These are phyloP conservation scores for Entomortierella parvispora DNA, from an alignment of 192 early-diverging fungal genomes.

Conservation along the genomic window DNA sequence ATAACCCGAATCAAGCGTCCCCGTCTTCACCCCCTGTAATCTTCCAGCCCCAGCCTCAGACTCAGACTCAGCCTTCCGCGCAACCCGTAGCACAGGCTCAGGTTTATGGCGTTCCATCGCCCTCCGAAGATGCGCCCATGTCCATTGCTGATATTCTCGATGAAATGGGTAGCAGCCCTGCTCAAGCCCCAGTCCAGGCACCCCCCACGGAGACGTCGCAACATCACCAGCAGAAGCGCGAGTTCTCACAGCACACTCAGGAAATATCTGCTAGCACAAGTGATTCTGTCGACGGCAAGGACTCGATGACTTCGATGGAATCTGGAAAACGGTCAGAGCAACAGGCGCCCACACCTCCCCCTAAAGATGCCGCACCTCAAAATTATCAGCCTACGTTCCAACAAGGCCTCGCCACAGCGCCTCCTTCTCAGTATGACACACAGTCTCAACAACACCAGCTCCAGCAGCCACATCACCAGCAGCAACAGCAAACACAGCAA, in stretches of 20 bases:
- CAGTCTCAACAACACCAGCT: neutral
- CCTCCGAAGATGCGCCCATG: too few relatives aligned
- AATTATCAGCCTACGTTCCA: neutral
- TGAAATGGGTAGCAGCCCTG: neutral
- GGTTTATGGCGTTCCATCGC: neutral
- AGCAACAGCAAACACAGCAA: conserved; percentile 6
- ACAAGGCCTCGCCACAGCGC: too few relatives aligned
- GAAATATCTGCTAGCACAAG: conserved; percentile 23
- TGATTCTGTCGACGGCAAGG: conserved; percentile 11
- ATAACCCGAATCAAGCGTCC: conserved; percentile 12
- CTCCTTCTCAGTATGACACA: too few relatives aligned
- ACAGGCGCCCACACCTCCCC: conserved; percentile 30
- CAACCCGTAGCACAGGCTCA: conserved; percentile 23
- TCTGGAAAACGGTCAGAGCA: conserved; percentile 11
- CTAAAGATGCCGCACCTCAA: too few relatives aligned
- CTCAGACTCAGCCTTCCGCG: neutral
- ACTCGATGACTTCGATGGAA: conserved; percentile 29
- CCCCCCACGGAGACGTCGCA: neutral
- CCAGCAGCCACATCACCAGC: neutral
- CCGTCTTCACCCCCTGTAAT: conserved; percentile 13
- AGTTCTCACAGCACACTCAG: conserved; percentile 20
- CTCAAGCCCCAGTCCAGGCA: neutral
- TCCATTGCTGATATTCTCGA: too few relatives aligned
- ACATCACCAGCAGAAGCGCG: neutral
- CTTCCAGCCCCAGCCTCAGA: conserved; percentile 22